Conservation (phyloP, 768 basidiomycete species). For the Tulasnella sp. region DNA sequence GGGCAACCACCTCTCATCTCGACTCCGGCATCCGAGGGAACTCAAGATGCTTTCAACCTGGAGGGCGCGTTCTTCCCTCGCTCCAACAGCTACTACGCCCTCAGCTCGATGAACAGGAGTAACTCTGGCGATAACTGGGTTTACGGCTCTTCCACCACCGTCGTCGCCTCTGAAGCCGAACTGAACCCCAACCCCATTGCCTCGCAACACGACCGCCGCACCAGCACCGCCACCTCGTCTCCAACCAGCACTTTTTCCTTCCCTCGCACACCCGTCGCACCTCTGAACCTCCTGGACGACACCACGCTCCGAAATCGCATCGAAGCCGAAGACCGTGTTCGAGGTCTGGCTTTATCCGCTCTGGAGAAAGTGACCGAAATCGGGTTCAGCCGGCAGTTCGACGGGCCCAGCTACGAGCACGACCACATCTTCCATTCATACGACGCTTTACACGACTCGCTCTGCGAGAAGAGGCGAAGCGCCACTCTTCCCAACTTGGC, state of each 20-base stretch:
- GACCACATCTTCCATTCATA: slow-evolving; percentile 21
- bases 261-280: not conserved
- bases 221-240: not conserved
- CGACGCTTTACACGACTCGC: not conserved
- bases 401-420: slow-evolving; percentile 18
- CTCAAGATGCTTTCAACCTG: slow-evolving; percentile 6
- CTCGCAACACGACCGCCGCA: not conserved
- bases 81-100: slow-evolving; percentile 10
- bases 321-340: slow-evolving; percentile 1
- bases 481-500: not conserved
- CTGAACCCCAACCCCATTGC: not conserved
- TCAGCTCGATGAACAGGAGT: slow-evolving; percentile 10
- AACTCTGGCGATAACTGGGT: slow-evolving; percentile 7
- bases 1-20: not conserved
- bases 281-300: not conserved
- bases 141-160: not conserved
- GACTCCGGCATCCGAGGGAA: not conserved
- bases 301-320: not conserved
- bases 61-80: slow-evolving; percentile 9
- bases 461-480: slow-evolving; percentile 11
- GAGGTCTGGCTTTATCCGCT: not conserved
- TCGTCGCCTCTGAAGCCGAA: not conserved
- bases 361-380: not conserved
- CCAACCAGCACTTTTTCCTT: not conserved
- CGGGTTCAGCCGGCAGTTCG: not conserved